A percentile compares a stretch with the other conserved stretches of the same genome.
Evolutionary conservation across 1,284 basidiomycete species (phyloP).

Genomic region (Quambalaria eucalypti): DNA sequence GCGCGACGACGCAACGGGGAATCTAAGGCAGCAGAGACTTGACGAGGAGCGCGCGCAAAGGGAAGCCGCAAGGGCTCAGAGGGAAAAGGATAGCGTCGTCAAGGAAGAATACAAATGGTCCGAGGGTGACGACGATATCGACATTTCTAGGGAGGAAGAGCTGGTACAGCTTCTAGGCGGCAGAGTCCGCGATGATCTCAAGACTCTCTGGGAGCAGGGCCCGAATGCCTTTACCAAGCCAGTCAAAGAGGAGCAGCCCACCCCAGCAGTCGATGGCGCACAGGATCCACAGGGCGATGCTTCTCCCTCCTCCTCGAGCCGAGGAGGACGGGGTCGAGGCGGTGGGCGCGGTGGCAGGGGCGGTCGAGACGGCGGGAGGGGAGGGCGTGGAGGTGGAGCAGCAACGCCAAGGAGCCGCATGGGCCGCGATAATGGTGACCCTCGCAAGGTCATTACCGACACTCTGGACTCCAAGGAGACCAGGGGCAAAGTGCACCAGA

Average conservation of each 20-base stretch:
- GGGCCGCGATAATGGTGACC: constrained; percentile 3
- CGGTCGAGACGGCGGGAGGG: constrained; percentile 7
- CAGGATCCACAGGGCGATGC: constrained; percentile 49
- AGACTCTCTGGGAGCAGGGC: constrained; percentile 8
- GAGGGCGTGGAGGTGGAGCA: constrained; percentile 3
- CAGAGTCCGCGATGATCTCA: constrained; percentile 2
- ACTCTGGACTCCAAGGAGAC: constrained; percentile 71
- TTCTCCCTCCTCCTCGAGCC: not conserved
- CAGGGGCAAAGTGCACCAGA: constrained; percentile 71
- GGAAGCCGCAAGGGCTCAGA: not conserved
- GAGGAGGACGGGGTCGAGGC: constrained; percentile 1
- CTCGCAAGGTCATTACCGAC: constrained; percentile 49
- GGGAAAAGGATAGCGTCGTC: constrained; percentile 3
- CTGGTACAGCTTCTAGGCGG: constrained; percentile 5
- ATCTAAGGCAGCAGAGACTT: not conserved
- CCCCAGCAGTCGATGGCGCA: constrained; percentile 69
- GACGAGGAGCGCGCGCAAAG: constrained; percentile 4
- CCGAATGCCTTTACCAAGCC: constrained; percentile 3
- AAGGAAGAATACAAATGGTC: not conserved
- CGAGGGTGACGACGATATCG: not conserved
- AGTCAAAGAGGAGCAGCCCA: constrained; percentile 62
- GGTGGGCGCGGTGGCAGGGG: constrained; percentile 4
- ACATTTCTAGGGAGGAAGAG: not conserved
- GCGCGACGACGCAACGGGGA: constrained; percentile 1
- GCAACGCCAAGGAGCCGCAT: too few species aligned